Evolutionary conservation across 2,329 filamentous ascomycete species (phyloP).

Genomic region (Fusarium subglutinans): DNA sequence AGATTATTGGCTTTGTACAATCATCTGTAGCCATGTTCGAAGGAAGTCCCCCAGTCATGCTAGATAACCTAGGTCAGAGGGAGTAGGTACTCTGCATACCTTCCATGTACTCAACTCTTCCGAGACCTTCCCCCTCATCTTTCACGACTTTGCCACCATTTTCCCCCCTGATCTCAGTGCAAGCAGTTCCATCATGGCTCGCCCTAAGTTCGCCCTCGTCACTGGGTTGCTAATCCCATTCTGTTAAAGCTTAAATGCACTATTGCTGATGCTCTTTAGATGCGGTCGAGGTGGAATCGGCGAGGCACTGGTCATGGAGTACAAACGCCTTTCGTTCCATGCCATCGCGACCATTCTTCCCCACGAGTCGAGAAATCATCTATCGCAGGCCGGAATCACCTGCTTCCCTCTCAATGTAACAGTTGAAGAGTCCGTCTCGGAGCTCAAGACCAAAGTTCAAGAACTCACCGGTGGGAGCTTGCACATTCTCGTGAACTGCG

Average conservation of each 20-base stretch:
- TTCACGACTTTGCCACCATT: too few species aligned
- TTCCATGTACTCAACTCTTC: neutral
- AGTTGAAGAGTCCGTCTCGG: neutral
- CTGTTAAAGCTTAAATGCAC: rapidly evolving
- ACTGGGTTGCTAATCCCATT: neutral
- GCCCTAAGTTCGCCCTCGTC: neutral
- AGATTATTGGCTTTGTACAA: neutral
- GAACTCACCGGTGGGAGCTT: neutral
- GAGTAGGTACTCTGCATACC: neutral
- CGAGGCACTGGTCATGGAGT: neutral
- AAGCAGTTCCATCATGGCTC: neutral
- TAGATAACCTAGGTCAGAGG: neutral
- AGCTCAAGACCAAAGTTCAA: neutral
- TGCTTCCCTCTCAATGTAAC: neutral
- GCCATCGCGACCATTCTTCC: neutral
- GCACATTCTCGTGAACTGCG: neutral
- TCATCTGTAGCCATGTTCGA: too few species aligned
- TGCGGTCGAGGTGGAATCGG: neutral
- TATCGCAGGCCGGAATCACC: neutral
- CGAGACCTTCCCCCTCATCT: rapidly evolving
- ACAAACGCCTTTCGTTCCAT: neutral
- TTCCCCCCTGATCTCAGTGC: too few species aligned
- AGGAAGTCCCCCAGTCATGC: neutral
- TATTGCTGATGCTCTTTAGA: neutral
- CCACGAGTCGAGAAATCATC: neutral